Base-by-base conservation (phyloP, 306 rosid species). In the Dryas drummondii region DNA sequence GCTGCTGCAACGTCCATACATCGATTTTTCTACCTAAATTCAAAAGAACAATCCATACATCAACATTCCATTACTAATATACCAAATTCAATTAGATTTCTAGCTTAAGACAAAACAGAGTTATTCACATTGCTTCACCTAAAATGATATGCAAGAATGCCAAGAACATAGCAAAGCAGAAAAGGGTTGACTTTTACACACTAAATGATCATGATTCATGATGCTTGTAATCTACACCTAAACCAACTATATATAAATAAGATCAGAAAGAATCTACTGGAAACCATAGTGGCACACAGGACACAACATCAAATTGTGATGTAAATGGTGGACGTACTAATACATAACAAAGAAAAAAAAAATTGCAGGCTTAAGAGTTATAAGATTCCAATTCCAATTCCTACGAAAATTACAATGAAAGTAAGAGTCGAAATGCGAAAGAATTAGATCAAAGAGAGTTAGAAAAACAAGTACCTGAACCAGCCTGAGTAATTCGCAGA, bases 381-480 rank as follows among this genome's bases (percentile, higher is more conserved):
- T 32, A 16, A n/a, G 12, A 1, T 14, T 63, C 68, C 15, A 9
- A 63, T 5, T 63, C 49, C 37, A 32, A 32, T 32, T 32, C 37
- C 37, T 1, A 12, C 4, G 22, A 57, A 13, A 22, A 19, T 14
- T 14, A 1, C 7, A 26, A 56, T 12, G 19, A 57, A 71, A 16
- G 7, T 27, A 32, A 37, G 27, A 62, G 27, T 16, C 51, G 1
- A 45, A 64, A 22, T 68, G 19, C 6, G 6, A 1, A 60, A 46
- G 0, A 64, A 51, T 37, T 51, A 4, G 17, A 27, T 56, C 45
- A 7, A 27, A 26, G 11, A 46, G 27, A 58, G 74, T 51, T 16
- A 47, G 16, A 71, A 41, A 46, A 65, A 26, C 9, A 32, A 53
- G 80, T 78, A 85, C 91, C 91, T 79, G 82, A 62, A 49, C 17